A percentile compares a stretch with the other conserved stretches of the same genome.
Evolutionary conservation across 805 yeast species (phyloP).

Genomic region (Grigorovia humatica): DNA sequence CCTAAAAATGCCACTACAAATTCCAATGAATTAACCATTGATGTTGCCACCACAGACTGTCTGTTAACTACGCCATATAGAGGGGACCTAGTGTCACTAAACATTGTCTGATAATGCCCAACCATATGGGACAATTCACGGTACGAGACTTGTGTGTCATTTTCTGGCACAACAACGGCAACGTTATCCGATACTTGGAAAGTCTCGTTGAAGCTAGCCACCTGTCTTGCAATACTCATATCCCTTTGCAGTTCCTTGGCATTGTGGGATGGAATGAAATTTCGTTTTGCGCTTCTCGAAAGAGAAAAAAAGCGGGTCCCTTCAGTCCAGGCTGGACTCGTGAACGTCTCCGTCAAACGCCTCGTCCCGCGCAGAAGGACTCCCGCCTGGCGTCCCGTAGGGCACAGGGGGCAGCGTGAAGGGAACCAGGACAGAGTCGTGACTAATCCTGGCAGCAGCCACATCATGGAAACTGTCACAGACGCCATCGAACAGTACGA

Average conservation of each 20-base stretch:
- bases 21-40: conserved; percentile 53
- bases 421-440: conserved; percentile 14
- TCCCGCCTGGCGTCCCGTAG: conserved; percentile 9
- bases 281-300: not conserved
- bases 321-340: not conserved
- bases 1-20: conserved; percentile 47
- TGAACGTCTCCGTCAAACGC: conserved; percentile 1
- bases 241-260: not conserved
- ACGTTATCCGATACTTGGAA: conserved; percentile 30
- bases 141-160: conserved; percentile 37
- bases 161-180: conserved; percentile 39
- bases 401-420: conserved; percentile 13
- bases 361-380: too few species aligned
- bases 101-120: conserved; percentile 42
- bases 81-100: conserved; percentile 33
- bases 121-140: conserved; percentile 34
- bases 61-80: conserved; percentile 25
- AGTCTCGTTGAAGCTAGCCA: conserved; percentile 32
- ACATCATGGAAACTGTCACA: conserved; percentile 17
- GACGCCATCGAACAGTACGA: conserved; percentile 29
- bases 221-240: conserved; percentile 3
- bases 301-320: not conserved
- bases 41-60: conserved; percentile 45
- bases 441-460: not conserved
- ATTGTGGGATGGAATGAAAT: too few species aligned